These are phyloP conservation scores for Scheffersomyces lignosus DNA, from an alignment of 805 yeast genomes.

Conservation along the genomic window DNA sequence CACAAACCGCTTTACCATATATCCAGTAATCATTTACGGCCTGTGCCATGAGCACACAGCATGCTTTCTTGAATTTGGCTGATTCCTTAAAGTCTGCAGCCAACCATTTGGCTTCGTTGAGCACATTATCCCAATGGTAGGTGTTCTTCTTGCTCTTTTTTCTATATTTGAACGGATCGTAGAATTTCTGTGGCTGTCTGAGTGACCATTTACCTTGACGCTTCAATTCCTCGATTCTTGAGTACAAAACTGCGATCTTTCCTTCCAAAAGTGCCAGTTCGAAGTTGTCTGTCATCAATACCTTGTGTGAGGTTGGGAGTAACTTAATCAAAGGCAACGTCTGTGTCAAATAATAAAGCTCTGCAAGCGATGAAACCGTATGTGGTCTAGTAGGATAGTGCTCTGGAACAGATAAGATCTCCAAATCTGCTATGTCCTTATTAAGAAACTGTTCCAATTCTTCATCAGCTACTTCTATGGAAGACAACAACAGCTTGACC, in stretches of 20 bases:
- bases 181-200: constrained; percentile 72
- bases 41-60: constrained; percentile 68
- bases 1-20: constrained; percentile 65
- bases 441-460: constrained; percentile 21
- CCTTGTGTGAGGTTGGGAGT: constrained; percentile 83
- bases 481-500: constrained; percentile 17
- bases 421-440: constrained; percentile 30
- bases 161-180: constrained; percentile 57
- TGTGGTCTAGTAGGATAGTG: constrained; percentile 42
- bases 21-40: constrained; percentile 78
- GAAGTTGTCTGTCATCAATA: constrained; percentile 78
- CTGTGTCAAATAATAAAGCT: constrained; percentile 82
- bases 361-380: constrained; percentile 66
- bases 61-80: constrained; percentile 65
- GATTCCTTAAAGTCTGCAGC: constrained; percentile 74
- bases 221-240: constrained; percentile 89
- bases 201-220: constrained; percentile 88
- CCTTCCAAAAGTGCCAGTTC: constrained; percentile 88
- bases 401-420: constrained; percentile 41
- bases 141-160: constrained; percentile 29
- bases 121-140: constrained; percentile 69
- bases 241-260: constrained; percentile 82
- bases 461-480: constrained; percentile 19
- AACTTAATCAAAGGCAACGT: constrained; percentile 81
- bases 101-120: constrained; percentile 85